Evolutionary conservation across 495 filamentous ascomycete species (phyloP).

Genomic region (Aspergillus olivimuriae): DNA sequence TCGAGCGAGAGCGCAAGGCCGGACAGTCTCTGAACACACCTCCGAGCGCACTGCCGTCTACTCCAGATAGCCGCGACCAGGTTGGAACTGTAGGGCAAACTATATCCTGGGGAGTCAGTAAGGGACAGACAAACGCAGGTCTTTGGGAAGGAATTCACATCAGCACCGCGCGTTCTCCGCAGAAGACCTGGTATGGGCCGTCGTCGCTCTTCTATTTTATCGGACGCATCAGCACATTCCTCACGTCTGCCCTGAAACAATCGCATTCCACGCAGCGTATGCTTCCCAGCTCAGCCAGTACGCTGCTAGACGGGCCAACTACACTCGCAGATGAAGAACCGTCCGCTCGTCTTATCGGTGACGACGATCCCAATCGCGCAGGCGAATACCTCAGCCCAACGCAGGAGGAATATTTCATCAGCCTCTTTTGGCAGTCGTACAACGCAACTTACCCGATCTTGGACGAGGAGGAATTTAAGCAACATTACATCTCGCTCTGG

Average conservation of each 20-base stretch:
- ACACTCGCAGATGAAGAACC: not conserved
- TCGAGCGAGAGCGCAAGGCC: constrained; percentile 7
- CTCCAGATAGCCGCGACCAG: not conserved
- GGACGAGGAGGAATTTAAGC: constrained; percentile 41
- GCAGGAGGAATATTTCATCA: constrained; percentile 44
- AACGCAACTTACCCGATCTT: constrained; percentile 31
- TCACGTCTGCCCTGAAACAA: constrained; percentile 8
- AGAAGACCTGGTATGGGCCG: constrained; percentile 23
- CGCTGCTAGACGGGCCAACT: constrained; percentile 3
- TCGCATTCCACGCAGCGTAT: constrained; percentile 4
- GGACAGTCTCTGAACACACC: constrained; percentile 4
- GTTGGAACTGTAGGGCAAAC: not conserved
- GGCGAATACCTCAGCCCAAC: constrained; percentile 5
- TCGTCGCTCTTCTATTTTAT: constrained; percentile 30
- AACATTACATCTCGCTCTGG: constrained; percentile 45
- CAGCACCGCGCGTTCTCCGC: constrained; percentile 8
- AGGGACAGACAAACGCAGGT: not conserved
- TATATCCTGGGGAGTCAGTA: too few relatives aligned
- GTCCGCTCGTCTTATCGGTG: not conserved
- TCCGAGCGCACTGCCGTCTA: not conserved
- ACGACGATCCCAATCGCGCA: not conserved
- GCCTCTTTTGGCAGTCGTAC: constrained; percentile 45
- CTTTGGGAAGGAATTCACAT: constrained; percentile 20
- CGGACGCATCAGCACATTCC: constrained; percentile 17
- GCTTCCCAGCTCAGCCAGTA: constrained; percentile 7